phyloP scores from a whole-genome alignment of 75 land plant genomes.

The Larix kaempferi region DNA sequence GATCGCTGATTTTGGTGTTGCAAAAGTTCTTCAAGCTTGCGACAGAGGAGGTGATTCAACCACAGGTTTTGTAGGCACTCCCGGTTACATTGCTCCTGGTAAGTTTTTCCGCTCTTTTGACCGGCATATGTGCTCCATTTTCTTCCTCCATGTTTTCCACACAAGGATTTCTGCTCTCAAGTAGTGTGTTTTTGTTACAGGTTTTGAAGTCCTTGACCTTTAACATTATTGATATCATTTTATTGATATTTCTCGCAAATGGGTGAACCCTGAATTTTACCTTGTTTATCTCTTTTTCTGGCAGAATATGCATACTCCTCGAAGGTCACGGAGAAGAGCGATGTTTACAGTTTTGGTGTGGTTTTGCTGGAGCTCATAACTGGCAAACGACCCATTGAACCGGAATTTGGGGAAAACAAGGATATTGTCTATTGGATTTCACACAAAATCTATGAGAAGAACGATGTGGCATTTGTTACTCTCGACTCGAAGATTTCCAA shows the following conservation, averaged over 20 bases:
- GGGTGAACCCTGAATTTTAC: background rate
- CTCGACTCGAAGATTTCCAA: conserved; percentile 37
- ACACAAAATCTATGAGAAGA: conserved; percentile 25
- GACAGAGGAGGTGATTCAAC: conserved; percentile 10
- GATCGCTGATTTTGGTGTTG: conserved; percentile 90
- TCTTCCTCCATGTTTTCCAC: no score
- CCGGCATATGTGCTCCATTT: no score
- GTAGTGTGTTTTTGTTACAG: no score
- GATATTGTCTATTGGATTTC: conserved; percentile 56
- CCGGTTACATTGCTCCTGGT: conserved; percentile 97
- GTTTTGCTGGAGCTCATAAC: conserved; percentile 55
- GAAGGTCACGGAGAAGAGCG: conserved; percentile 20
- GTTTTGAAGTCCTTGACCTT: no score
- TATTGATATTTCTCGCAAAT: background rate
- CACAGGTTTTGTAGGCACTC: conserved; percentile 27
- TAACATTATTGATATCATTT: background rate
- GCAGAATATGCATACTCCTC: conserved; percentile 9
- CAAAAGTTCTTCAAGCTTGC: conserved; percentile 55
- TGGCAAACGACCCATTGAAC: conserved; percentile 32
- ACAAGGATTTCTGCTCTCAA: background rate
- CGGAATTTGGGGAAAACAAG: conserved; percentile 27
- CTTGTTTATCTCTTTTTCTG: conserved; percentile 9
- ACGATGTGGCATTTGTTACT: conserved; percentile 32
- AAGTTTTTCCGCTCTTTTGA: background rate
- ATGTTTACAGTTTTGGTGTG: conserved; percentile 47